Evolutionary conservation across 768 basidiomycete species (phyloP).

Genomic region (Hysterangium stoloniferum): DNA sequence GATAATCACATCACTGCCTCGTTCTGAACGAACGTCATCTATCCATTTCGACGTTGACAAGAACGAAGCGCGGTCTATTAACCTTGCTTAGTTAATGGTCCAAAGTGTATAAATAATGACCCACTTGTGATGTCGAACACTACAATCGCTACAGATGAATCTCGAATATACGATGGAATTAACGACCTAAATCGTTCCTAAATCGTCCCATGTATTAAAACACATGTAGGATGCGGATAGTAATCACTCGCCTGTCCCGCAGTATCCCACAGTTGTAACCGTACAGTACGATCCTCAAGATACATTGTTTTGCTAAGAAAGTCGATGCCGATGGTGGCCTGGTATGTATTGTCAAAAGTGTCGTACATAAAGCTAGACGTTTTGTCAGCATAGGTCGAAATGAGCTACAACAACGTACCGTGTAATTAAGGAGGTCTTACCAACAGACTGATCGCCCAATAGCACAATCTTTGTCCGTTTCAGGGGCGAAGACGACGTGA

Average conservation of each 20-base stretch:
- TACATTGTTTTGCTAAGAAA: conserved; percentile 99
- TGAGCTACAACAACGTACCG: conserved; percentile 42
- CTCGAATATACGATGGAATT: conserved; percentile 98
- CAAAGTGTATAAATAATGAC: conserved; percentile 4
- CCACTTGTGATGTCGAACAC: conserved; percentile 98
- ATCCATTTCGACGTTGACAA: conserved; percentile 98
- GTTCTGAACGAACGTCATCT: conserved; percentile 95
- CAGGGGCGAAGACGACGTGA: conserved; percentile 71
- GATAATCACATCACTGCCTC: conserved; percentile 97
- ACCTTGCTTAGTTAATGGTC: not conserved
- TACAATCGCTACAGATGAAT: conserved; percentile 97
- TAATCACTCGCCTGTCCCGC: conserved; percentile 84
- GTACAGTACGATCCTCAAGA: conserved; percentile 94
- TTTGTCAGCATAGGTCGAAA: not conserved
- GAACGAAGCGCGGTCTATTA: conserved; percentile 90
- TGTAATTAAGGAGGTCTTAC: conserved; percentile 98
- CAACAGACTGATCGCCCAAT: conserved; percentile 94
- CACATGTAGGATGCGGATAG: not conserved
- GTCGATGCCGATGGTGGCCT: conserved; percentile 96
- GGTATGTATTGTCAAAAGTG: conserved; percentile 99
- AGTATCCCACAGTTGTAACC: conserved; percentile 98
- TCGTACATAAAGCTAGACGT: conserved; percentile 89
- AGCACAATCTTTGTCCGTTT: conserved; percentile 96
- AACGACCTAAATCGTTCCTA: conserved; percentile 96
- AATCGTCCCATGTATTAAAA: not conserved